Evolutionary conservation across 495 filamentous ascomycete genomes (phyloP).

Genomic region (Aspergillus funiculosus): DNA sequence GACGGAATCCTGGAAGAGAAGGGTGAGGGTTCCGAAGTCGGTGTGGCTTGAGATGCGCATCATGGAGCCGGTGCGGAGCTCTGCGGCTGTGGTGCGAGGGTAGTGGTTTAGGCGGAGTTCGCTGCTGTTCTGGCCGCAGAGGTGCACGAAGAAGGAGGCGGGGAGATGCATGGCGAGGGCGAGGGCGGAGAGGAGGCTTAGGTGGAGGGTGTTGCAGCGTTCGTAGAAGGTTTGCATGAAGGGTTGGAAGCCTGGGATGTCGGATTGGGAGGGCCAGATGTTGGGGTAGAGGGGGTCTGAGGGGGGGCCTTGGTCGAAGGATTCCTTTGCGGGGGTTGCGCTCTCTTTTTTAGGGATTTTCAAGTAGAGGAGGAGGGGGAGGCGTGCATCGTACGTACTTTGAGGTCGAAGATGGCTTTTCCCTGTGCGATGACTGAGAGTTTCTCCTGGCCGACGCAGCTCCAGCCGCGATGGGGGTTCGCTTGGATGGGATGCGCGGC

Average conservation of each 20-base stretch:
- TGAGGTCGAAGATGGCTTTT: conserved; percentile 24
- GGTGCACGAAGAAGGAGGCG: conserved; percentile 40
- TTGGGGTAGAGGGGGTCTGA: conserved; percentile 44
- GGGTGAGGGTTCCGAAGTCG: conserved; percentile 46
- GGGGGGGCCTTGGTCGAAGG: conserved; percentile 53
- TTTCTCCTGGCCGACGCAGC: conserved; percentile 45
- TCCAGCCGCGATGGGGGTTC: conserved; percentile 53
- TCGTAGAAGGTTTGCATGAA: conserved; percentile 50
- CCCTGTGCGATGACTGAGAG: conserved; percentile 43
- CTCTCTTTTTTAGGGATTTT: background rate
- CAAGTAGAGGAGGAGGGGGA: background rate
- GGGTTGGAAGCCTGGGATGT: conserved; percentile 53
- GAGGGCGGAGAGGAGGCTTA: conserved; percentile 33
- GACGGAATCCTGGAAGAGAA: conserved; percentile 44
- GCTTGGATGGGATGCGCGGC: conserved; percentile 52
- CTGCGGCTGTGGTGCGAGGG: conserved; percentile 21
- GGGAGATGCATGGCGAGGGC: conserved; percentile 42
- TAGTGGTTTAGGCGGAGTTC: conserved; percentile 44
- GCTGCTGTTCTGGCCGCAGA: conserved; percentile 47
- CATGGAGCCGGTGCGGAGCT: conserved; percentile 20
- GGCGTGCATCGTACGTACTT: conserved; percentile 20
- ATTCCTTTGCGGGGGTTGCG: conserved; percentile 41
- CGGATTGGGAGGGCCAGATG: conserved; percentile 52
- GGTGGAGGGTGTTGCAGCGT: conserved; percentile 5
- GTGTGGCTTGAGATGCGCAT: conserved; percentile 39